Conservation (phyloP, 805 yeast genomes). For the Saturnispora ahearnii region DNA sequence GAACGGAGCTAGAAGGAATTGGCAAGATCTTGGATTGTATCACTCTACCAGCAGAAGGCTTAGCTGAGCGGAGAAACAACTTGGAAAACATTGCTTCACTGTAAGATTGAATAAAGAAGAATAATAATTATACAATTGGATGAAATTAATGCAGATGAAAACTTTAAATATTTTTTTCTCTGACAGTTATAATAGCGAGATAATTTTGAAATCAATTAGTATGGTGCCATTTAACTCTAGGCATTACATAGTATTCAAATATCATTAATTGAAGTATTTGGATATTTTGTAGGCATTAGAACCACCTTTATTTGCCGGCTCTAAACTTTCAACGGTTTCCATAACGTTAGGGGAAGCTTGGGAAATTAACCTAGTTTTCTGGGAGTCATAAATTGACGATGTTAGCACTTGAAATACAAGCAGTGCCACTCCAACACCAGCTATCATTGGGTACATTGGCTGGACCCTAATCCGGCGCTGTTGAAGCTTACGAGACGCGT, state of each 20-base stretch:
- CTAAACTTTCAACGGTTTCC: conserved; percentile 9
- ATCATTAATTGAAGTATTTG: not conserved
- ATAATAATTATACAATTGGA: not conserved
- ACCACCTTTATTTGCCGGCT: conserved; percentile 9
- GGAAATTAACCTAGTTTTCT: conserved; percentile 21
- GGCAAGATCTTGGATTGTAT: conserved; percentile 13
- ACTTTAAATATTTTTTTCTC: not conserved
- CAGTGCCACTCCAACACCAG: conserved; percentile 34
- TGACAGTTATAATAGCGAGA: not conserved
- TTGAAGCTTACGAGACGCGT: conserved; percentile 18
- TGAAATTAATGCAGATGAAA: not conserved
- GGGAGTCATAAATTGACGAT: conserved; percentile 23
- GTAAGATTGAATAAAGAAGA: not conserved
- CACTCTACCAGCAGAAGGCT: not conserved
- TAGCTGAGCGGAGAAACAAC: not conserved
- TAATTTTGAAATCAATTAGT: not conserved
- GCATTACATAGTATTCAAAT: not conserved
- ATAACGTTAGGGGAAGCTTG: conserved; percentile 14
- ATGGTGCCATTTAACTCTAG: not conserved
- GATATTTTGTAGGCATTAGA: conserved; percentile 5
- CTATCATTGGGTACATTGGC: conserved; percentile 32
- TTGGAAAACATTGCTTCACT: conserved; percentile 1
- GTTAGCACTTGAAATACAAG: conserved; percentile 25
- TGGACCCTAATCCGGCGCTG: conserved; percentile 31
- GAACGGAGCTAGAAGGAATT: conserved; percentile 16